Percentiles rank a stretch among this genome's conserved stretches.
These are phyloP conservation scores for Wakefieldia striispora DNA, from an alignment of 768 basidiomycete species.

Conservation along the genomic window DNA sequence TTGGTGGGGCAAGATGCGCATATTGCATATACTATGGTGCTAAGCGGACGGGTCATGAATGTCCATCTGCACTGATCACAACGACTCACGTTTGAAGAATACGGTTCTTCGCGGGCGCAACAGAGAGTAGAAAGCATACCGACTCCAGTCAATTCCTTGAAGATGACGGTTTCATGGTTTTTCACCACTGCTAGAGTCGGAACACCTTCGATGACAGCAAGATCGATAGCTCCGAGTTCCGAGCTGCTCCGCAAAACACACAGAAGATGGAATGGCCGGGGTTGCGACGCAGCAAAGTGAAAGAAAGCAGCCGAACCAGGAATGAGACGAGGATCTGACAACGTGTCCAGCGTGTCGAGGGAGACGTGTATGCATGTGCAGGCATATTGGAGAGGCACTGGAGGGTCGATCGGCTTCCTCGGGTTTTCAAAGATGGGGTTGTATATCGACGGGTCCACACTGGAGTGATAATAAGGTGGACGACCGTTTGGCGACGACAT, in stretches of 20 bases:
- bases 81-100: conserved; percentile 27
- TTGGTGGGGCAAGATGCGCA: conserved; percentile 52
- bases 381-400: conserved; percentile 43
- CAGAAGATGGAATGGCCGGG: conserved; percentile 42
- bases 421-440: conserved; percentile 33
- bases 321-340: conserved; percentile 41
- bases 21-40: conserved; percentile 50
- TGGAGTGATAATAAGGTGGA: conserved; percentile 8
- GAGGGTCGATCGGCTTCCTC: conserved; percentile 40
- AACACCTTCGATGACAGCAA: conserved; percentile 43
- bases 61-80: no score
- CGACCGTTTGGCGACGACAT: background rate
- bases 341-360: conserved; percentile 41
- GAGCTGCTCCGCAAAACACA: conserved; percentile 36
- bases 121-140: conserved; percentile 37
- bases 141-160: conserved; percentile 39
- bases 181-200: conserved; percentile 45
- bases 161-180: conserved; percentile 39
- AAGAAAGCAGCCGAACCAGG: conserved; percentile 40
- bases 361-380: conserved; percentile 42
- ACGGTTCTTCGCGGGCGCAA: conserved; percentile 34
- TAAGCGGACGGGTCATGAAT: conserved; percentile 20
- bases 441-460: conserved; percentile 32
- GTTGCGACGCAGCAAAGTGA: conserved; percentile 32
- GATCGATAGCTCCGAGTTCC: conserved; percentile 36